Percentiles rank a stretch among this genome's conserved stretches.
Evolutionary conservation across 345 rosid species (phyloP).

Genomic region (Eucalyptus virginea): DNA sequence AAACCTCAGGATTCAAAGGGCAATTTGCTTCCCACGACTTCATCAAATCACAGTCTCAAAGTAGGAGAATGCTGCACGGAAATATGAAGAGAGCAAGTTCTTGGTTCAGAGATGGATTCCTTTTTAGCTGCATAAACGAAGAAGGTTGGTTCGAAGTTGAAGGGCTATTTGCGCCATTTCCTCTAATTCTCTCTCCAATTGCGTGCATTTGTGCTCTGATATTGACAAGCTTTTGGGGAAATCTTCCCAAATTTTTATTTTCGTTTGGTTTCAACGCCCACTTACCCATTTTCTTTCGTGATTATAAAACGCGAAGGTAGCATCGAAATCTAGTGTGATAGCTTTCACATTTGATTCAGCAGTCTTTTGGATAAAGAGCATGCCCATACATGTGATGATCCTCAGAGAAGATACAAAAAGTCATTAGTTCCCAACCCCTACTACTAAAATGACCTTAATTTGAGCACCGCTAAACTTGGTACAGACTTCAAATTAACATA

Average conservation of each 20-base stretch:
- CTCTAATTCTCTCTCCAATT: not conserved
- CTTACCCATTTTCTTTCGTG: not conserved
- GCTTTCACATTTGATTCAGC: not conserved
- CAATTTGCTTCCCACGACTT: not conserved
- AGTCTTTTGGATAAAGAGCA: not conserved
- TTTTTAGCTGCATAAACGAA: not conserved
- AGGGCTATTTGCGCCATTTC: not conserved
- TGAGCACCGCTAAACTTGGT: not conserved
- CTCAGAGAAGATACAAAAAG: not conserved
- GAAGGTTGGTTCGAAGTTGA: not conserved
- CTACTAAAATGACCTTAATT: not conserved
- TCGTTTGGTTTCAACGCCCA: not conserved
- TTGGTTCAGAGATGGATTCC: not conserved
- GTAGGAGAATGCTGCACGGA: not conserved
- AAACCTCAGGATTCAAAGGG: not conserved
- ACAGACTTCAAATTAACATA: not conserved
- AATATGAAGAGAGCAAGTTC: not conserved
- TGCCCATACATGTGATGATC: too few relatives aligned
- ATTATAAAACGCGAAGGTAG: not conserved
- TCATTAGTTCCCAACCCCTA: not conserved
- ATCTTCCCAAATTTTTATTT: not conserved
- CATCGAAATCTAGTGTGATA: not conserved
- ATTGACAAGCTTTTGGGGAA: not conserved
- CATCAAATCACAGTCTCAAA: not conserved
- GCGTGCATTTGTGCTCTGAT: not conserved